Conservation (phyloP, 257 asterid species). For the Salvia miltiorrhiza region DNA sequence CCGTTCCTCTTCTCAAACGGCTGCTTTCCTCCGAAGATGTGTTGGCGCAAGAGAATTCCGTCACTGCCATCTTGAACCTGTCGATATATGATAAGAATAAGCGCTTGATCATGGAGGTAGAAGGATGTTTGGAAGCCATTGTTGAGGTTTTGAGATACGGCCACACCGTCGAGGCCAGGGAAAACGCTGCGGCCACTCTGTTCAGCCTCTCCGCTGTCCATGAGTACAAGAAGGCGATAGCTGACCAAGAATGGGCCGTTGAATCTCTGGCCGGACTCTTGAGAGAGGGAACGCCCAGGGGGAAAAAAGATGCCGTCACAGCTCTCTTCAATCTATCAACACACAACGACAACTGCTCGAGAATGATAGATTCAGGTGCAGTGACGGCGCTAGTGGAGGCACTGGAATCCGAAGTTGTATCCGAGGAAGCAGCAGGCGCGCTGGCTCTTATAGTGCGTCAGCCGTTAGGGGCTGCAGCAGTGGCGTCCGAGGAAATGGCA, state of each 20-base stretch:
- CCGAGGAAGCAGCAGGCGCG: constrained; percentile 89
- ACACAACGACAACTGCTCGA: constrained; percentile 59
- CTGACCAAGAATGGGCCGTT: constrained; percentile 56
- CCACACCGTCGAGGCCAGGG: constrained; percentile 73
- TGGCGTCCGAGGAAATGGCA: constrained; percentile 61
- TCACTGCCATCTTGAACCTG: constrained; percentile 76
- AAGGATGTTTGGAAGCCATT: constrained; percentile 57
- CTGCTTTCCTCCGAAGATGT: constrained; percentile 56
- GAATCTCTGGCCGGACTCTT: constrained; percentile 58
- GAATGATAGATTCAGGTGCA: constrained; percentile 77
- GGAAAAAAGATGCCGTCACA: constrained; percentile 78
- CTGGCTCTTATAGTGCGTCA: constrained; percentile 71
- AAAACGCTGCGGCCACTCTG: constrained; percentile 91
- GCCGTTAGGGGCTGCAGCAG: constrained; percentile 71
- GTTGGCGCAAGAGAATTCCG: constrained; percentile 72
- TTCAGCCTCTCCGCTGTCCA: constrained; percentile 91
- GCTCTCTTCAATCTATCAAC: constrained; percentile 79
- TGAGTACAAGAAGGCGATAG: constrained; percentile 64
- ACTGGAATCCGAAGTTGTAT: constrained; percentile 52
- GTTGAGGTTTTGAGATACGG: constrained; percentile 70
- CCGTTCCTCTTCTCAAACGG: constrained; percentile 55
- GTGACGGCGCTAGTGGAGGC: constrained; percentile 61
- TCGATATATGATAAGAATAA: constrained; percentile 76
- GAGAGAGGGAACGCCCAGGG: constrained; percentile 69
- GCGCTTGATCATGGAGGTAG: constrained; percentile 62